These are phyloP conservation scores for Tolypocladium paradoxum DNA, from an alignment of 2,329 filamentous ascomycete genomes.

Conservation along the genomic window DNA sequence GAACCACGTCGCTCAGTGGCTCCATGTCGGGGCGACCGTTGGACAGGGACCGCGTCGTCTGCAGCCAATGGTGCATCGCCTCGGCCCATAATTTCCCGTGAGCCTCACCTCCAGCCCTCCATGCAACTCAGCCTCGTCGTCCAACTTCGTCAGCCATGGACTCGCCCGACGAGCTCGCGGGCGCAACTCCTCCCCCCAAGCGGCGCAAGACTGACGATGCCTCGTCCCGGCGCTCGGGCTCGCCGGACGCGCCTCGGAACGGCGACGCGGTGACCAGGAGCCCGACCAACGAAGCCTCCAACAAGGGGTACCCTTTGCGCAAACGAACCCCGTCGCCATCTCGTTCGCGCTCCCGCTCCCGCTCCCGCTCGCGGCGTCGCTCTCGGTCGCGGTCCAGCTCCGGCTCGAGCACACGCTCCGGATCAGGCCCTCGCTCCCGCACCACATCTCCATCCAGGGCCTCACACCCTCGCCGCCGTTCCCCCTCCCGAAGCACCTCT, in stretches of 20 bases:
- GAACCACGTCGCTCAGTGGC: background rate
- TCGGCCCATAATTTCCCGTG: conserved; percentile 4
- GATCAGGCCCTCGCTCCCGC: conserved; percentile 21
- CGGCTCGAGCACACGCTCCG: conserved; percentile 25
- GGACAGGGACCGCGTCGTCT: background rate
- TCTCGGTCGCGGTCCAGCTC: conserved; percentile 23
- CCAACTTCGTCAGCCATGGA: conserved; percentile 14
- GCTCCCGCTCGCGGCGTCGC: conserved; percentile 17
- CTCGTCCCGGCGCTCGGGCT: conserved; percentile 15
- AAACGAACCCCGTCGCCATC: background rate
- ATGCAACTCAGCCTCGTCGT: background rate
- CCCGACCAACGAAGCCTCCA: background rate
- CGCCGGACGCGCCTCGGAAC: conserved; percentile 8
- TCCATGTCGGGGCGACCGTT: background rate
- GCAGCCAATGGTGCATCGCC: background rate
- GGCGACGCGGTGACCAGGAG: background rate
- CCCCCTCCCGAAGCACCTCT: conserved; percentile 17
- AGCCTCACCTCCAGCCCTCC: conserved; percentile 3
- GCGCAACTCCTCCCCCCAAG: conserved; percentile 18
- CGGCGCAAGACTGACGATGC: conserved; percentile 21
- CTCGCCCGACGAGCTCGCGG: conserved; percentile 13
- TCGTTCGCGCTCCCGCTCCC: conserved; percentile 3
- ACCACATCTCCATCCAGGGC: conserved; percentile 15
- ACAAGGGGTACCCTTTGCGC: background rate
- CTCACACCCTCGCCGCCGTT: conserved; percentile 17